Conservation (phyloP, 2,329 filamentous ascomycete genomes). For the Aspergillus sp. region DNA sequence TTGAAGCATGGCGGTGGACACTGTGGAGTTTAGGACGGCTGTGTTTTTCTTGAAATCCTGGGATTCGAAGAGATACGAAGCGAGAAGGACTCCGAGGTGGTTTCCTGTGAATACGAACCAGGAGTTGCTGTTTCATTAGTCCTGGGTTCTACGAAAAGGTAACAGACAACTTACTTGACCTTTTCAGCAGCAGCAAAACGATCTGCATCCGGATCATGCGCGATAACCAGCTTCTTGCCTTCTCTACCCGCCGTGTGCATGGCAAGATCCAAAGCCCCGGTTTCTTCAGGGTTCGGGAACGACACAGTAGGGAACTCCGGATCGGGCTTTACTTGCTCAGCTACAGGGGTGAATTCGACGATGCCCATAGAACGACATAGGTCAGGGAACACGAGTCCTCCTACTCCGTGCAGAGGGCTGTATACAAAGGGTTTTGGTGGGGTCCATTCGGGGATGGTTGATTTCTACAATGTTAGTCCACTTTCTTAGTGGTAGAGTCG, state of each 20-base stretch:
- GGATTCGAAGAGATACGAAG: conserved; percentile 50
- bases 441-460: conserved; percentile 23
- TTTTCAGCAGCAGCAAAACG: conserved; percentile 57
- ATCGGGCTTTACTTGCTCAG: conserved; percentile 50
- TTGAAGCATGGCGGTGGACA: conserved; percentile 57
- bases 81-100: conserved; percentile 56
- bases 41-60: conserved; percentile 30
- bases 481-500: background rate
- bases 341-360: conserved; percentile 27
- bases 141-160: background rate
- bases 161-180: conserved; percentile 32
- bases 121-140: conserved; percentile 26
- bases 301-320: conserved; percentile 58
- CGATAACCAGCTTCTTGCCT: conserved; percentile 48
- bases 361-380: conserved; percentile 30
- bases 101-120: conserved; percentile 62
- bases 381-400: conserved; percentile 27
- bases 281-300: conserved; percentile 61
- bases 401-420: conserved; percentile 37
- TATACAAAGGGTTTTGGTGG: conserved; percentile 34
- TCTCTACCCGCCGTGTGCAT: conserved; percentile 48
- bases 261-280: conserved; percentile 55
- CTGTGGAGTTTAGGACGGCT: conserved; percentile 56
- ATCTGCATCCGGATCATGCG: conserved; percentile 61
- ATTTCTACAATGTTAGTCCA: conserved; percentile 22